These are phyloP conservation scores for Asterochloris sp. DNA, from an alignment of 139 green algal species.

Conservation along the genomic window DNA sequence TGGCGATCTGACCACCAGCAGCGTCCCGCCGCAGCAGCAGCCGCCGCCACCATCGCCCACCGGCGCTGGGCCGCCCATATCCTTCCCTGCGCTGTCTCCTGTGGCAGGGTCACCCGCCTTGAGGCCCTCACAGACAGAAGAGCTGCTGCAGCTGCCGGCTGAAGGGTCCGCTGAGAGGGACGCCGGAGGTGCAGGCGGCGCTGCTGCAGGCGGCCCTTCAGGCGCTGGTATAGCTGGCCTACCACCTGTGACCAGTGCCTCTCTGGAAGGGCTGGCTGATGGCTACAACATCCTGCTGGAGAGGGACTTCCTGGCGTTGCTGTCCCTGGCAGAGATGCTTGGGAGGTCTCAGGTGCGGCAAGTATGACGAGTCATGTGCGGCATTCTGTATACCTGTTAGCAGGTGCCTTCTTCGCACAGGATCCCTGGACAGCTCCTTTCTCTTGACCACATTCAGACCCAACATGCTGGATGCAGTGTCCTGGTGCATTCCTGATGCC, in stretches of 20 bases:
- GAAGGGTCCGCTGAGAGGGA: background rate
- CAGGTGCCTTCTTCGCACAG: background rate
- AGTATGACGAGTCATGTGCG: background rate
- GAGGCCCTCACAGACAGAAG: background rate
- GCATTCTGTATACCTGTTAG: background rate
- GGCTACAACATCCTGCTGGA: conserved; percentile 5
- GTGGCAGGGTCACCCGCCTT: no score
- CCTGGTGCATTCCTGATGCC: background rate
- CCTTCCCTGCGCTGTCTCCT: no score
- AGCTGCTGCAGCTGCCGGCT: background rate
- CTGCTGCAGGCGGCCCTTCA: background rate
- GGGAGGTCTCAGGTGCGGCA: background rate
- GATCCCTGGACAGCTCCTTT: background rate
- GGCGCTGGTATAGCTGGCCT: conserved; percentile 7
- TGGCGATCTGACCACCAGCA: no score
- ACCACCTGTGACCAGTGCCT: conserved; percentile 22
- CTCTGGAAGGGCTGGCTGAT: conserved; percentile 10
- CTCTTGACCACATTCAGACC: background rate
- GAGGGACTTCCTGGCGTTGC: conserved; percentile 29
- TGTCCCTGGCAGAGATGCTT: conserved; percentile 27
- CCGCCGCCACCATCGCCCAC: no score
- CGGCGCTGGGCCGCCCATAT: no score
- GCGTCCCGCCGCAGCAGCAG: no score
- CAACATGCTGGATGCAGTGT: background rate
- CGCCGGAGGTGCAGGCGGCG: no score